A percentile compares a stretch with the other conserved stretches of the same genome.
These are phyloP conservation scores for Russula dissimulans DNA, from an alignment of 768 basidiomycete genomes.

Conservation along the genomic window DNA sequence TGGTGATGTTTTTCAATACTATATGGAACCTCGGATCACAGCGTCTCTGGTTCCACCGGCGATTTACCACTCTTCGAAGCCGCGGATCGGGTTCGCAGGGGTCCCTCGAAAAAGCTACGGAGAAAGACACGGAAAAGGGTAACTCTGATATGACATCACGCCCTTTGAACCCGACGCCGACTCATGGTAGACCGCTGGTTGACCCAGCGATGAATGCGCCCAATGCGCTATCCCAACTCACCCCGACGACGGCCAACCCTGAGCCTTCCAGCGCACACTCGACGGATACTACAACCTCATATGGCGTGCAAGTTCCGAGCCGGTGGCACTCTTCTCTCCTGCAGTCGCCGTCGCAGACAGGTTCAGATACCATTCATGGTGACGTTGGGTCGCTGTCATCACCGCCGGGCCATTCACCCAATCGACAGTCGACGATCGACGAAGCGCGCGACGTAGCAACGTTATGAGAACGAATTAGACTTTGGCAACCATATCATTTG, in stretches of 20 bases:
- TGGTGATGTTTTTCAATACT: conserved; percentile 63
- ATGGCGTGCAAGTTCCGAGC: conserved; percentile 11
- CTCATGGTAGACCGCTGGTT: conserved; percentile 31
- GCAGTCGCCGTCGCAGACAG: not conserved
- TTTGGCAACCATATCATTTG: not conserved
- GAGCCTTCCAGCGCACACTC: conserved; percentile 18
- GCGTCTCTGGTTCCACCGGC: conserved; percentile 25
- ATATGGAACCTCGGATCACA: conserved; percentile 36
- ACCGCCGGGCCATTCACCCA: not conserved
- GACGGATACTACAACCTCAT: conserved; percentile 15
- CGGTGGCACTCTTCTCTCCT: conserved; percentile 13
- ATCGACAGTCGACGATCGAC: conserved; percentile 4
- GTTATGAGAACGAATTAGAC: not conserved
- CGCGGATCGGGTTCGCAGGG: conserved; percentile 17
- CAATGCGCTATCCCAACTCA: conserved; percentile 38
- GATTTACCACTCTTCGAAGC: conserved; percentile 18
- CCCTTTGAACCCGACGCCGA: conserved; percentile 46
- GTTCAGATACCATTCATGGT: not conserved
- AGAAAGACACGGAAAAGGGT: conserved; percentile 18
- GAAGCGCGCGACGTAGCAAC: conserved; percentile 4
- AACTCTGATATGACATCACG: conserved; percentile 21
- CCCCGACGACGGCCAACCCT: conserved; percentile 23
- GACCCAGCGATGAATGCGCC: conserved; percentile 32
- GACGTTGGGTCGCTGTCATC: not conserved
- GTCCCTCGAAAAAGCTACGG: conserved; percentile 25